Conservation (phyloP, 179 eudicot species). For the Heliamphora pulchella region DNA sequence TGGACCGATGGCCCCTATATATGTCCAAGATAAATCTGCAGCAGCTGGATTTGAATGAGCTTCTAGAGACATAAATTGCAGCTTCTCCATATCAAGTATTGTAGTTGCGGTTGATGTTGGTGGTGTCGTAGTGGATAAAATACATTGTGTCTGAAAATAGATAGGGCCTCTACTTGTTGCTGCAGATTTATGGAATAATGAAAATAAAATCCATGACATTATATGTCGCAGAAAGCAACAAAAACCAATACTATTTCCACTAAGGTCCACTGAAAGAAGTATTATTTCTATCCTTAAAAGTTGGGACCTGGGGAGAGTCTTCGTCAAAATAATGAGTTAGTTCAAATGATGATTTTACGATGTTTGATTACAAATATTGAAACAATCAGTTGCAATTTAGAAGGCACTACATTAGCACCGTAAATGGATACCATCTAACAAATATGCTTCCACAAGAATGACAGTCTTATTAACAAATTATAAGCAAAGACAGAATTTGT, state of each 20-base stretch:
- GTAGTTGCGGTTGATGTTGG: constrained; percentile 40
- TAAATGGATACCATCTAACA: not conserved
- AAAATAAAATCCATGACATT: not conserved
- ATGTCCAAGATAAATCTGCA: constrained; percentile 38
- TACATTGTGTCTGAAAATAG: constrained; percentile 51
- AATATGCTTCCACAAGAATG: not conserved
- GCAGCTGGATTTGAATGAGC: constrained; percentile 46
- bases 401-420: not conserved
- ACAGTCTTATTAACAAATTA: not conserved
- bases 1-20: constrained; percentile 29
- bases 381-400: not conserved
- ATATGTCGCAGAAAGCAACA: not conserved
- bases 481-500: too few species aligned
- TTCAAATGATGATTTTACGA: not conserved
- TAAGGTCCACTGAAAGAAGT: not conserved
- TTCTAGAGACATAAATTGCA: constrained; percentile 47
- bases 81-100: constrained; percentile 55
- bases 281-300: not conserved
- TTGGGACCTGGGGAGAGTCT: not conserved
- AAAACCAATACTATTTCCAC: not conserved
- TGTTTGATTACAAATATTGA: not conserved
- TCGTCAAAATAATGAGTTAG: not conserved
- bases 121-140: constrained; percentile 45
- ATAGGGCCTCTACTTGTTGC: constrained; percentile 54
- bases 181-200: constrained; percentile 30